phyloP scores from a whole-genome alignment of 257 asterid genomes.

The Gentiana straminea region DNA sequence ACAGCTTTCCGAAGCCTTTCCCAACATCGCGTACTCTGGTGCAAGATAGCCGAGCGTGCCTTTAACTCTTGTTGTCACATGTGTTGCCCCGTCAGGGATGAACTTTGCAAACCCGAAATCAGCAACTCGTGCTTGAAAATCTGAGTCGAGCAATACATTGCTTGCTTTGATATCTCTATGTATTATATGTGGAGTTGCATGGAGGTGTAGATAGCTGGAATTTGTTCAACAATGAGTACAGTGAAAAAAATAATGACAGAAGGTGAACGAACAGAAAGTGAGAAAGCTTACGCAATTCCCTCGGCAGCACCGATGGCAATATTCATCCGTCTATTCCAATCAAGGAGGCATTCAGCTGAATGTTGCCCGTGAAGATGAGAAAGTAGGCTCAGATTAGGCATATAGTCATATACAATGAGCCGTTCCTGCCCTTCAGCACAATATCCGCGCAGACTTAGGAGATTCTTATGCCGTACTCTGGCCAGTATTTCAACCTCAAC shows the following conservation, averaged over 20 bases:
- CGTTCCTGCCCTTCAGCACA: constrained; percentile 23
- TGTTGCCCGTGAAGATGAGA: constrained; percentile 22
- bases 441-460: constrained; percentile 15
- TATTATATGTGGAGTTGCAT: constrained; percentile 18
- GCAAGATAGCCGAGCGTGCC: constrained; percentile 21
- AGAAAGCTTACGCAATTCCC: constrained; percentile 13
- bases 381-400: constrained; percentile 19
- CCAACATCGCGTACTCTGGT: constrained; percentile 21
- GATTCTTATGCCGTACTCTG: constrained; percentile 15
- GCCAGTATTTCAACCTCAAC: constrained; percentile 23
- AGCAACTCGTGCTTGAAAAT: constrained; percentile 20
- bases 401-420: constrained; percentile 16
- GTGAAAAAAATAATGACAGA: neutral
- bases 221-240: neutral
- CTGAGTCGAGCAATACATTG: constrained; percentile 16
- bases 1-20: constrained; percentile 21
- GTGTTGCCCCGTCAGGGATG: constrained; percentile 21
- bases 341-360: constrained; percentile 17
- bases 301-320: constrained; percentile 18
- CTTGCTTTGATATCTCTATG: constrained; percentile 22
- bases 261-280: neutral
- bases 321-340: constrained; percentile 17
- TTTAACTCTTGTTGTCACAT: constrained; percentile 17
- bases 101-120: constrained; percentile 22
- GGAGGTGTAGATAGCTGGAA: constrained; percentile 19